Evolutionary conservation across 257 asterid species (phyloP).

Genomic region (Lycium barbarum): DNA sequence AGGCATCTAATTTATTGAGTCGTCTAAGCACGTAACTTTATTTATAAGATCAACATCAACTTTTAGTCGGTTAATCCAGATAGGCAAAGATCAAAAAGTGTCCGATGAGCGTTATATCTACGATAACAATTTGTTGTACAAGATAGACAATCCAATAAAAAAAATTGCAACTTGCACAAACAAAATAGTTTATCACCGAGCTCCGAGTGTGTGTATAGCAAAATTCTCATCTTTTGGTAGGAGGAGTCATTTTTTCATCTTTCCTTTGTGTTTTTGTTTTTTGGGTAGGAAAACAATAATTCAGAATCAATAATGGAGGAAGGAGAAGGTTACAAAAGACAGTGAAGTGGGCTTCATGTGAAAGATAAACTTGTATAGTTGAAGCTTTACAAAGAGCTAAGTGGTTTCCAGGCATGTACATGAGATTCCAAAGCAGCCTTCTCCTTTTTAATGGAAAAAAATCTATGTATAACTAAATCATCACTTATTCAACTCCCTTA

Average conservation of each 20-base stretch:
- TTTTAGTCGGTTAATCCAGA: too few species aligned
- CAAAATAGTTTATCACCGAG: background rate
- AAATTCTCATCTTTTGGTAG: background rate
- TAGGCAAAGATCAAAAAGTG: background rate
- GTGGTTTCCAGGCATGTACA: slow-evolving; percentile 26
- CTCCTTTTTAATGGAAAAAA: background rate
- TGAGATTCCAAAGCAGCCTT: background rate
- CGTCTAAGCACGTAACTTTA: too few species aligned
- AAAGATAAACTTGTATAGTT: slow-evolving; percentile 23
- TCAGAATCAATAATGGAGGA: background rate
- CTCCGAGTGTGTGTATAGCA: background rate
- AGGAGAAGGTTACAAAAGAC: background rate
- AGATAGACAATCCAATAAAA: background rate
- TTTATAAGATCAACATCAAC: too few species aligned
- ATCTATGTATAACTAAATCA: background rate
- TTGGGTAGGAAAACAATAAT: background rate
- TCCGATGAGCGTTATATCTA: background rate
- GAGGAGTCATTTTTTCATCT: background rate
- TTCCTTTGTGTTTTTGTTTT: background rate
- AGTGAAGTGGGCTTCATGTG: slow-evolving; percentile 25
- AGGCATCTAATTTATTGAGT: too few species aligned
- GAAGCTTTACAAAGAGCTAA: slow-evolving; percentile 15
- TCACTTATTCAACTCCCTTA: background rate
- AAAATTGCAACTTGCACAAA: background rate
- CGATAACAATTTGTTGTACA: background rate